Base-by-base conservation (phyloP, 2,329 filamentous ascomycete genomes). In the Dendrostoma leiphaemia region DNA sequence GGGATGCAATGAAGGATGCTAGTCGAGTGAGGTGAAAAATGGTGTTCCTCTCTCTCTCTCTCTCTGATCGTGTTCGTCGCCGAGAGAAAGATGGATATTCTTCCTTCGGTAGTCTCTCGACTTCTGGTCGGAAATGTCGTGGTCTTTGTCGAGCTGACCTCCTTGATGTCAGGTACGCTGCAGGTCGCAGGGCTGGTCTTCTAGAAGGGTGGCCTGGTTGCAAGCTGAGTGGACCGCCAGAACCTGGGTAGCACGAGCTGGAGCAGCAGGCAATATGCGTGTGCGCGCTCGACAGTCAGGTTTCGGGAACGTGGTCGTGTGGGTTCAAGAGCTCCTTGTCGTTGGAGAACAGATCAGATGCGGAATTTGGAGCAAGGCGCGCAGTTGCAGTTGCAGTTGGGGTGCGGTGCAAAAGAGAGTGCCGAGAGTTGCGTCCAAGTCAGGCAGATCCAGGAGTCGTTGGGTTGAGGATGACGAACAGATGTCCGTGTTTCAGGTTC, bases 151-250 rank as follows among this genome's bases (percentile, higher is more conserved):
- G 34, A 41, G 43, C 43, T 34, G 48, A 31, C 43, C 37, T 43
- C 35, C 35, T 51, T 40, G 48, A 52, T 56, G 58, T 50, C 55
- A 59, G 58, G 56, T 58, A 59, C 50, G 55, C 52, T 59, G 55
- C 57, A 57, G 57, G 44, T 38, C 23, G 53, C 43, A 49, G 40
- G 49, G 49, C 38, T 43, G 54, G 55, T 17, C 54, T 34, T 58
- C 44, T 41, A 38, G 37, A 51, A 57, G 55, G 54, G 48, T 51
- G 54, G 51, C 44, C 43, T 49, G 44, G 43, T 32, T 44, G 49
- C 32, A 49, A 51, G 54, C 49, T 53, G 48, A 53, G 54, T 56
- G 53, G 48, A 48, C 46, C 43, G 41, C 45, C 37, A 48, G 46
- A 29, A 48, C 5, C 13, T 40, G 44, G 51, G 44, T 53, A 47